phyloP scores from a whole-genome alignment of 2,329 filamentous ascomycete species.

The Chaetomiaceae sp. region DNA sequence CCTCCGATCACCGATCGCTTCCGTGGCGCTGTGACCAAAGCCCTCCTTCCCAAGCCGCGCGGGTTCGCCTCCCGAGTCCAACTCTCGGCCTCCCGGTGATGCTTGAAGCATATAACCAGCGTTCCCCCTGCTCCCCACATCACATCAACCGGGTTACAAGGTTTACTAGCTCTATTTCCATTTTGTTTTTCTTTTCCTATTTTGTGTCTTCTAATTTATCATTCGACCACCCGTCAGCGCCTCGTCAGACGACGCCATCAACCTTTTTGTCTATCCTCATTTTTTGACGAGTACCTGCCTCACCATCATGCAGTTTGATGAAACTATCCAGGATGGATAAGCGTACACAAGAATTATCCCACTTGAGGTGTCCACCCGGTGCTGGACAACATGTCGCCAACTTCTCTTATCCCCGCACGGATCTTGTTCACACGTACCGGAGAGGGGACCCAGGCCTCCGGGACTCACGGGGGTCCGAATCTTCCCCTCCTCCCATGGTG shows the following conservation, averaged over 20 bases:
- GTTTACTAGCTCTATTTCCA: neutral
- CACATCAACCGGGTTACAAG: conserved; percentile 1
- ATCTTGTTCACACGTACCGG: conserved; percentile 23
- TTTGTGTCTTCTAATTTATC: neutral
- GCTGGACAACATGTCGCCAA: conserved; percentile 23
- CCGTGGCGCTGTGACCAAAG: conserved; percentile 5
- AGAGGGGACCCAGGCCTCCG: conserved; percentile 31
- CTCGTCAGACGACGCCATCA: neutral
- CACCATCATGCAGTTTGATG: conserved; percentile 9
- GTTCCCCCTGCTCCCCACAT: neutral
- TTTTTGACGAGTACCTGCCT: neutral
- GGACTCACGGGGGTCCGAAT: conserved; percentile 43
- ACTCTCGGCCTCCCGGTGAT: neutral
- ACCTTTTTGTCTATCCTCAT: neutral
- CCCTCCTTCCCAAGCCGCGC: no score
- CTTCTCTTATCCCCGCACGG: conserved; percentile 33
- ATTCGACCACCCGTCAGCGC: no score
- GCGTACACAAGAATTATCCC: conserved; percentile 5
- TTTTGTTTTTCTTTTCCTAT: neutral
- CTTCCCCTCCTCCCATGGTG: conserved; percentile 44
- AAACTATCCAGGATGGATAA: conserved; percentile 11
- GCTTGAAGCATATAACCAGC: conserved; percentile 8
- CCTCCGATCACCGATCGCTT: conserved; percentile 10
- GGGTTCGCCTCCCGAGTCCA: neutral
- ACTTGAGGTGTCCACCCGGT: conserved; percentile 7